phyloP scores from a whole-genome alignment of 1,139 yeast genomes.

The Scheffersomyces segobiensis region DNA sequence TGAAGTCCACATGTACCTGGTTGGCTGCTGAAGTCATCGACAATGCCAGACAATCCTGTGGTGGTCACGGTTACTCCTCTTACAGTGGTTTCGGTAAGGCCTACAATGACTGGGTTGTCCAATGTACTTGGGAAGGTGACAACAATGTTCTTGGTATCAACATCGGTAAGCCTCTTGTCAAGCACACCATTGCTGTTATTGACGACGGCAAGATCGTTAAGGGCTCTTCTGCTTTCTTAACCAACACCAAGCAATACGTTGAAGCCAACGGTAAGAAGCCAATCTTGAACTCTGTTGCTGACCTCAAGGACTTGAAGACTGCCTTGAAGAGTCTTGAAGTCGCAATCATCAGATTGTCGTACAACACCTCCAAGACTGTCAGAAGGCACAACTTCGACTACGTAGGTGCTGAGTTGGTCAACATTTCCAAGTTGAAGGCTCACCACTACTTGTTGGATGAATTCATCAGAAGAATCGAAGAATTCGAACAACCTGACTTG shows the following conservation, averaged over 20 bases:
- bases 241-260: constrained; percentile 30
- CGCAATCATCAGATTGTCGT: constrained; percentile 44
- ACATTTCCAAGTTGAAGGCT: constrained; percentile 63
- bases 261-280: constrained; percentile 19
- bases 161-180: constrained; percentile 48
- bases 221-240: constrained; percentile 43
- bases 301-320: constrained; percentile 32
- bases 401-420: constrained; percentile 60
- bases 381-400: constrained; percentile 53
- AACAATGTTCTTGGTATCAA: constrained; percentile 49
- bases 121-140: constrained; percentile 58
- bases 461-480: constrained; percentile 36
- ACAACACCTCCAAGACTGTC: constrained; percentile 46
- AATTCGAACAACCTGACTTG: constrained; percentile 23
- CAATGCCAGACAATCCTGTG: constrained; percentile 52
- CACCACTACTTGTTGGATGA: constrained; percentile 53
- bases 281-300: constrained; percentile 28
- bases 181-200: constrained; percentile 32
- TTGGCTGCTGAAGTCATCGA: constrained; percentile 48
- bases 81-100: constrained; percentile 51
- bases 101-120: constrained; percentile 51
- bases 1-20: constrained; percentile 52
- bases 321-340: constrained; percentile 43
- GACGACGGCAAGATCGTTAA: constrained; percentile 33
- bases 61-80: constrained; percentile 53